Base-by-base conservation (phyloP, 1,284 basidiomycete species). In the Fomitiporia mediterranea region DNA sequence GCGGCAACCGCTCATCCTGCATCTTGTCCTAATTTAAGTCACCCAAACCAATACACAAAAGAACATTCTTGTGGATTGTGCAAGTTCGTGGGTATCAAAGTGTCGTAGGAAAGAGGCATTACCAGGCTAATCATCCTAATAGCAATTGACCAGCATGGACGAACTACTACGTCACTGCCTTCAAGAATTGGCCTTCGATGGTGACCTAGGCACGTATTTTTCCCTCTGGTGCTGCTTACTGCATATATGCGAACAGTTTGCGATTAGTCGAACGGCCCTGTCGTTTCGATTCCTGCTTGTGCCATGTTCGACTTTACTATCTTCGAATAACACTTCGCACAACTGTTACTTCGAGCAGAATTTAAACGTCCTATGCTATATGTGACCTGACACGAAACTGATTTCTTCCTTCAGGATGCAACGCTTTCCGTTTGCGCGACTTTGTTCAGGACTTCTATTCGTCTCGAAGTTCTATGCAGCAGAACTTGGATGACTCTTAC, bases 401-500 rank as follows among this genome's bases (percentile, higher is more conserved):
- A 38, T 57, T 55, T 56, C 28, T 40, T 56, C 28, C 61, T 56
- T 25, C 57, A 88, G 91, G 91, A 2, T 89, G 84, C 67, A 75
- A 85, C 62, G 77, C 83, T 50, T 81, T 81, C 19, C 81, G 88
- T 37, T 71, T 92, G 56, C 74, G 74, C 52, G 80, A 84, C 65
- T 90, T 90, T 64, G 74, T 92, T 53, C 60, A 70, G 34, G 82
- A 78, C 38, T 91, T 86, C 65, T 86, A 89, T 68, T 58, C 70
- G 9, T 73, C 74, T 49, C 68, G 70, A 25, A 63, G 68, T 28
- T 64, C 70, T 15, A 66, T 69, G 23, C 68, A 66, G 46, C 39
- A 92, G 65, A 81, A 74, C 47, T 71, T 86, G 32, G 92, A 95
- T 66, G 84, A 86, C 61, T 70, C 80, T 2, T 93, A 91, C 65